A percentile compares a stretch with the other conserved stretches of the same genome.
phyloP scores from a whole-genome alignment of 345 rosid species.

The Sisymbrium altissimum region DNA sequence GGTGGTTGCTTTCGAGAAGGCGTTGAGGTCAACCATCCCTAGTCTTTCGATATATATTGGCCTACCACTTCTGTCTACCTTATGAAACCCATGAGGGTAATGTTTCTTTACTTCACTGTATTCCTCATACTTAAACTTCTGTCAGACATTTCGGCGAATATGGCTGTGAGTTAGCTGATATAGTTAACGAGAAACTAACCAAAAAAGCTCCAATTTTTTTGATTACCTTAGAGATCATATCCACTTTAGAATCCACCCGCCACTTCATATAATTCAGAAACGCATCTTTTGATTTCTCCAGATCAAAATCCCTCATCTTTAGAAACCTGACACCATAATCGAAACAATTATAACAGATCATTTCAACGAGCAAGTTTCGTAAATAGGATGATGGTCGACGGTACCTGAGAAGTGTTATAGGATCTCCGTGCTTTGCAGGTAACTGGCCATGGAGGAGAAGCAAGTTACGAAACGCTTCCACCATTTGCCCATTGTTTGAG shows the following conservation, averaged over 20 bases:
- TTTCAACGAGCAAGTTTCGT: neutral
- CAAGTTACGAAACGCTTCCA: constrained; percentile 29
- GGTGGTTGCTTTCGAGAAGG: constrained; percentile 63
- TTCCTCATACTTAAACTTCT: constrained; percentile 84
- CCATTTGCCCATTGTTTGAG: neutral
- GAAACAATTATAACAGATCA: neutral
- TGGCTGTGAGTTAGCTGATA: neutral
- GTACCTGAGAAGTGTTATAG: constrained; percentile 11
- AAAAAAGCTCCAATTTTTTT: neutral
- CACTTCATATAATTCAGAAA: constrained; percentile 14
- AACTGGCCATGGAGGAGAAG: constrained; percentile 26
- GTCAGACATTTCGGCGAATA: constrained; percentile 13
- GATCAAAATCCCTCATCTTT: constrained; percentile 23
- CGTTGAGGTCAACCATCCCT: constrained; percentile 76
- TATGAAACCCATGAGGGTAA: constrained; percentile 94
- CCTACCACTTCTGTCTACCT: constrained; percentile 84
- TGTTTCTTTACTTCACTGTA: constrained; percentile 73
- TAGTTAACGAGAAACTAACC: neutral
- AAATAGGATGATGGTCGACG: neutral
- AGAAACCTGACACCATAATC: constrained; percentile 10
- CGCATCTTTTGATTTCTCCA: constrained; percentile 19
- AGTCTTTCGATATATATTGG: constrained; percentile 86
- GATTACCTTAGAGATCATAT: constrained; percentile 12
- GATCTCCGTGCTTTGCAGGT: constrained; percentile 7
- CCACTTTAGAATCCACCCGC: constrained; percentile 12